A percentile compares a stretch with the other conserved stretches of the same genome.
These are phyloP conservation scores for Psilocybe azurescens DNA, from an alignment of 768 basidiomycete genomes.

Conservation along the genomic window DNA sequence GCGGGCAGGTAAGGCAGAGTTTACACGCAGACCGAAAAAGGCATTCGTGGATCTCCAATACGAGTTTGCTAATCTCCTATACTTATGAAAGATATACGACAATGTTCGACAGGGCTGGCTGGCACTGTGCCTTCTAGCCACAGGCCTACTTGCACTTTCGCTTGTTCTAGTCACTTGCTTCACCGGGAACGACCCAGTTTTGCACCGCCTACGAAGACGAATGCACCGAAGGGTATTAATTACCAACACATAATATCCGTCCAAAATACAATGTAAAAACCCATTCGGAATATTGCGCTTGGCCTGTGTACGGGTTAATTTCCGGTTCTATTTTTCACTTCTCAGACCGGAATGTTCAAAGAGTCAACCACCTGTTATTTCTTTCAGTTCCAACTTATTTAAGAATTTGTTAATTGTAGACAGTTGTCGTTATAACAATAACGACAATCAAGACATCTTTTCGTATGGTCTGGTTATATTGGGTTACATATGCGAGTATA, in stretches of 20 bases:
- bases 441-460: no score
- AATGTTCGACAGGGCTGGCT: constrained; percentile 63
- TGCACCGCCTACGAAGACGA: constrained; percentile 19
- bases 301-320: no score
- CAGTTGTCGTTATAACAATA: no score
- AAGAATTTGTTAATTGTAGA: no score
- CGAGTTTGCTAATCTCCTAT: background rate
- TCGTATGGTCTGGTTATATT: no score
- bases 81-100: constrained; percentile 66
- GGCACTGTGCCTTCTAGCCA: constrained; percentile 55
- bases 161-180: constrained; percentile 47
- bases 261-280: background rate
- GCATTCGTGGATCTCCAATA: background rate
- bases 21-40: background rate
- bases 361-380: no score
- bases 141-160: constrained; percentile 44
- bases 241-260: no score
- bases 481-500: no score
- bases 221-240: background rate
- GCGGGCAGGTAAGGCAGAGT: constrained; percentile 58
- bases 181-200: constrained; percentile 53
- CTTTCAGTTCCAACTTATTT: no score
- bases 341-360: no score
- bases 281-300: no score
- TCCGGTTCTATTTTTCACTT: no score